phyloP scores from a whole-genome alignment of 345 rosid genomes.

The Aethionema arabicum region DNA sequence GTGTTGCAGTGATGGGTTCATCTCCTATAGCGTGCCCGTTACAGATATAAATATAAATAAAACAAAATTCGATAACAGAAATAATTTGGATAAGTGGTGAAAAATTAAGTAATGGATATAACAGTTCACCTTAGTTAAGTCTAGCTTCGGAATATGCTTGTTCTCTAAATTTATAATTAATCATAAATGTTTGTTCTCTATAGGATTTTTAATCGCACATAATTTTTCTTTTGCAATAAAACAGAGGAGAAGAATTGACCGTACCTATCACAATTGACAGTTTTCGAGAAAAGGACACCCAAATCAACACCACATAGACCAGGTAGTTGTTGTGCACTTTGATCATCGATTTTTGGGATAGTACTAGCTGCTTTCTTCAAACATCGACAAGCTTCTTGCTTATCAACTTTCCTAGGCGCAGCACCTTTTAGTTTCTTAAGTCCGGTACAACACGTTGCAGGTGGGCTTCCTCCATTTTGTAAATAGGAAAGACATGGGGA shows the following conservation, averaged over 20 bases:
- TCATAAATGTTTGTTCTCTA: too few relatives aligned
- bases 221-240: background rate
- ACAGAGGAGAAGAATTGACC: background rate
- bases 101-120: too few relatives aligned
- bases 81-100: too few relatives aligned
- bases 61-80: too few relatives aligned
- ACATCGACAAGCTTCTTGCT: conserved; percentile 33
- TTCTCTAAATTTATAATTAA: too few relatives aligned
- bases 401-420: conserved; percentile 26
- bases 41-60: too few relatives aligned
- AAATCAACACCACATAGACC: conserved; percentile 33
- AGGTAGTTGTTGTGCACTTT: conserved; percentile 34
- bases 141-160: too few relatives aligned
- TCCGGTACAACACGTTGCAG: conserved; percentile 30
- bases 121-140: too few relatives aligned
- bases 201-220: too few relatives aligned
- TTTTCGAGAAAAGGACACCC: conserved; percentile 37
- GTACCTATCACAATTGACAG: conserved; percentile 34
- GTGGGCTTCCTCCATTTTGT: conserved; percentile 26
- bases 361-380: conserved; percentile 32
- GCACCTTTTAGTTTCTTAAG: conserved; percentile 31
- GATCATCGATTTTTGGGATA: conserved; percentile 30
- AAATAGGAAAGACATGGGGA: conserved; percentile 36
- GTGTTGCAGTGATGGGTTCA: too few relatives aligned
- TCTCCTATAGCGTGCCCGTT: too few relatives aligned